Percentiles rank a stretch among this genome's conserved stretches.
Evolutionary conservation across 805 yeast genomes (phyloP).

Genomic region (Candida rishiriensis): DNA sequence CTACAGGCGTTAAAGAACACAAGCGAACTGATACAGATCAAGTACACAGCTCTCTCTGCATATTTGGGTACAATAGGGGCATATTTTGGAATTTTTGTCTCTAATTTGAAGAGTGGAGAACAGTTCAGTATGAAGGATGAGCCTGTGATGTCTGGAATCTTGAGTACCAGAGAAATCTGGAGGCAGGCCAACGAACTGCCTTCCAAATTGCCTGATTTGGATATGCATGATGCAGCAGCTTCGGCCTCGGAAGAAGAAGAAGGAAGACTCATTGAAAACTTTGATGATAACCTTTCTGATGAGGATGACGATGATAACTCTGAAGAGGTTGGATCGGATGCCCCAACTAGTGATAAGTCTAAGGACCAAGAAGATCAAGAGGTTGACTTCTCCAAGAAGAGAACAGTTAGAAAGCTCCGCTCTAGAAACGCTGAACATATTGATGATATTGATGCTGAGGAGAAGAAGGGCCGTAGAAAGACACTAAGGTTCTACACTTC

Average conservation of each 20-base stretch:
- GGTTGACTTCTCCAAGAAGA: constrained; percentile 48
- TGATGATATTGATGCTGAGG: constrained; percentile 83
- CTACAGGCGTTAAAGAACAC: constrained; percentile 28
- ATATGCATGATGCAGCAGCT: constrained; percentile 12
- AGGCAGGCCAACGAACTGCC: constrained; percentile 66
- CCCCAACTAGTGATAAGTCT: no score
- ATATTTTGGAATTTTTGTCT: constrained; percentile 71
- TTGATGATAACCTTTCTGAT: constrained; percentile 11
- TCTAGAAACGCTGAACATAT: constrained; percentile 53
- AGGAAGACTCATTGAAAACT: constrained; percentile 10
- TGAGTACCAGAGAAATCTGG: constrained; percentile 85
- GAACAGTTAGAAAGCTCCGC: constrained; percentile 42
- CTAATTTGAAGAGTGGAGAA: constrained; percentile 50
- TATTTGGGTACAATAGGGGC: constrained; percentile 75
- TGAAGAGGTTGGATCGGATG: constrained; percentile 13
- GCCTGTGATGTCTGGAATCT: constrained; percentile 82
- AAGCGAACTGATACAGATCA: constrained; percentile 40
- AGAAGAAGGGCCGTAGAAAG: constrained; percentile 72
- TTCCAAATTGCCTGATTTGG: constrained; percentile 24
- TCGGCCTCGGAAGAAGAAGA: constrained; percentile 20
- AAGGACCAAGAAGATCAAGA: constrained; percentile 35
- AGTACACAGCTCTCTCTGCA: constrained; percentile 67
- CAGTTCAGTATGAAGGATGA: constrained; percentile 68
- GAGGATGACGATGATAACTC: constrained; percentile 14
- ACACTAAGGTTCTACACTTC: constrained; percentile 94